Conservation (phyloP, 495 filamentous ascomycete genomes). For the Trichoderma parareesei region DNA sequence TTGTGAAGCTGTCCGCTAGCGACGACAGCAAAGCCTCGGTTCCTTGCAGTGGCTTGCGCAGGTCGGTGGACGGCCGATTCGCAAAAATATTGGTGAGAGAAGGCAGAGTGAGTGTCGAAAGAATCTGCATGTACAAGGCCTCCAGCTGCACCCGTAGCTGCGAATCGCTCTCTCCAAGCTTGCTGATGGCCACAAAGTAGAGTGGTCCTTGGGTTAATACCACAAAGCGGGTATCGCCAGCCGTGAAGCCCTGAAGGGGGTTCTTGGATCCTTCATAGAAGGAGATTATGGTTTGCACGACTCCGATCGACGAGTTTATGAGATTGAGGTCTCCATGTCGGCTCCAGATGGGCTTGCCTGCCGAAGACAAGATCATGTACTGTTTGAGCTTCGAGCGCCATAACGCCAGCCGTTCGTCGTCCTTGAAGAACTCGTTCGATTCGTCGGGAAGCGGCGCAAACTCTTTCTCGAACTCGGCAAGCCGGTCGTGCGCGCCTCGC, state of each 20-base stretch:
- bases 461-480: conserved; percentile 62
- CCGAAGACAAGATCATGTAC: conserved; percentile 89
- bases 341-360: conserved; percentile 97
- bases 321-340: conserved; percentile 84
- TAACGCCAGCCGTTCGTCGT: conserved; percentile 56
- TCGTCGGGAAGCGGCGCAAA: conserved; percentile 70
- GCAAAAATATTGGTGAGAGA: conserved; percentile 84
- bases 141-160: conserved; percentile 86
- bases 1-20: conserved; percentile 88
- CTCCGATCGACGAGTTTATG: conserved; percentile 88
- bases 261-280: conserved; percentile 81
- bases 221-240: conserved; percentile 76
- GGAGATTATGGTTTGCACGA: conserved; percentile 94
- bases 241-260: conserved; percentile 69
- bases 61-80: conserved; percentile 80
- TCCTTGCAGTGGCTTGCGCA: conserved; percentile 86
- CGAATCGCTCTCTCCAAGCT: conserved; percentile 78
- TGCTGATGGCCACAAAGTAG: conserved; percentile 88
- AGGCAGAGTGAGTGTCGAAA: conserved; percentile 89
- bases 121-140: conserved; percentile 93
- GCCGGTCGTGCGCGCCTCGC: conserved; percentile 40
- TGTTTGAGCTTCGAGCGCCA: conserved; percentile 93
- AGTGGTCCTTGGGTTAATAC: conserved; percentile 75
- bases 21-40: conserved; percentile 88
- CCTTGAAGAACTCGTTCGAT: conserved; percentile 44